Evolutionary conservation across 192 early-diverging fungal genomes (phyloP).

Genomic region (Coemansia sp.): DNA sequence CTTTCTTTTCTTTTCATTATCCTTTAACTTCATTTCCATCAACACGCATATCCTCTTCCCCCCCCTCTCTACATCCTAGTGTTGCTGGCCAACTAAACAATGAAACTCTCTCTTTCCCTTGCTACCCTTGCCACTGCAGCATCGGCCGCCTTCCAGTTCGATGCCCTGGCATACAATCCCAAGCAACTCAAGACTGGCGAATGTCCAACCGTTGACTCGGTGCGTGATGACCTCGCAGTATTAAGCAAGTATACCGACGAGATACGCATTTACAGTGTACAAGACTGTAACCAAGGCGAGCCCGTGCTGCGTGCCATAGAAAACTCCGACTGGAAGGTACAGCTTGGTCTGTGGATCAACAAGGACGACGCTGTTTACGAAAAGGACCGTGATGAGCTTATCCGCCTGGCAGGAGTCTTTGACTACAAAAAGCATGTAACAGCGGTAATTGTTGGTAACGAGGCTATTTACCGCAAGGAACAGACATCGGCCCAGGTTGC

Average conservation of each 20-base stretch:
- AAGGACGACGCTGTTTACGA: conserved; percentile 47
- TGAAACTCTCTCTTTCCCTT: conserved; percentile 34
- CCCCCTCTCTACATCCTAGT: neutral
- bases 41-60: neutral
- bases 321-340: conserved; percentile 59
- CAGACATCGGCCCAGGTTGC: conserved; percentile 42
- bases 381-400: conserved; percentile 39
- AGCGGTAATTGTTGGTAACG: conserved; percentile 63
- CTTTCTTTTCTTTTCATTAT: no score
- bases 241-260: conserved; percentile 57
- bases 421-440: conserved; percentile 52
- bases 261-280: conserved; percentile 63
- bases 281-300: conserved; percentile 63
- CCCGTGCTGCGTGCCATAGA: conserved; percentile 62
- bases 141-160: conserved; percentile 38
- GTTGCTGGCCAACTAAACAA: conserved; percentile 32
- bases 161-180: conserved; percentile 63
- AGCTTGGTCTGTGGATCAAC: conserved; percentile 67
- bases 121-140: conserved; percentile 26
- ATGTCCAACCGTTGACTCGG: conserved; percentile 57
- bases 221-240: conserved; percentile 60
- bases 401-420: conserved; percentile 41
- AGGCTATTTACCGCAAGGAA: conserved; percentile 61
- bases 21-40: no score
- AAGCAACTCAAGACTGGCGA: conserved; percentile 56